Base-by-base conservation (phyloP, 345 rosid genomes). In the Nasturtium officinale region DNA sequence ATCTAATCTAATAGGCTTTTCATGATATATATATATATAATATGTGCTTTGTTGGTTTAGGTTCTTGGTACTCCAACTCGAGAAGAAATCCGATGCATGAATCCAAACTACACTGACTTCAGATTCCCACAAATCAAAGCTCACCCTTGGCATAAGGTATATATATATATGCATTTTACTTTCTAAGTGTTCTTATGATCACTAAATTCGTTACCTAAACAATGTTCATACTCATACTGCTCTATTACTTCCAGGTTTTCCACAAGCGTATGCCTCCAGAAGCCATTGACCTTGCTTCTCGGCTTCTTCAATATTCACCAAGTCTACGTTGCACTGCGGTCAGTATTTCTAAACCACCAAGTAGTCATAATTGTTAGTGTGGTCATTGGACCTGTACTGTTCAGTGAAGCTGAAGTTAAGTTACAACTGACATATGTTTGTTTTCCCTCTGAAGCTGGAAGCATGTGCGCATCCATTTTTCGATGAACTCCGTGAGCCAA, bases 51-150 rank as follows among this genome's bases (percentile, higher is more conserved):
- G 29, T 57, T 75, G 43, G 77, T 82, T 23, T 77, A 90, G 97
- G 88, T 90, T 83, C 92, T 90, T 15, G 97, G 95, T 65, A 90
- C 97, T 46, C 97, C 97, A 54, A 90, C 95, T n/a, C 86, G 95
- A 60, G 95, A 90, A 83, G 97, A 90, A 78, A 85, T 90, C 72
- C 80, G 92, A n/a, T 90, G 97, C 76, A 90, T 90, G 97, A 90
- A 90, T 61, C 97, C 97, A 23, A 85, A 85, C 56, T 90, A 88
- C 79, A 88, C 86, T 12, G 92, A 90, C 72, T 87, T 87, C 66
- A 88, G 87, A 66, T 90, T 87, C 67, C 95, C 92, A 3, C 92
- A 88, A 65, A 83, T 88, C 64, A 87, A 88, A 82, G 91, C 91
- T 42, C 94, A 85, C 74, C 96, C 96, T 3, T 90, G 97, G 97